These are phyloP conservation scores for Letharia columbiana DNA, from an alignment of 495 filamentous ascomycete species.

Conservation along the genomic window DNA sequence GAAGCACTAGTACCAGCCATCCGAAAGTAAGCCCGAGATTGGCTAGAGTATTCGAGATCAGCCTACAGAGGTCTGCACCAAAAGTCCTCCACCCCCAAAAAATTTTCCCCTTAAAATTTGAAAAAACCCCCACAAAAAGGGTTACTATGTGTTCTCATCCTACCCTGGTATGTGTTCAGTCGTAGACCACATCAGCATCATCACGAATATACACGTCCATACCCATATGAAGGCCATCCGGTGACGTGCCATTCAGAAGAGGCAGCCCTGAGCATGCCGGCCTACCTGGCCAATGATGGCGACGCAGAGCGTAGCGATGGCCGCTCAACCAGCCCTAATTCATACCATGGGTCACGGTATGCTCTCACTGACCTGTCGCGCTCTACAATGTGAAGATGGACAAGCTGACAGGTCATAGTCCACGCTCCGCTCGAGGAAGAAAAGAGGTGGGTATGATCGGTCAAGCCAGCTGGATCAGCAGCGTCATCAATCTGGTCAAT, in stretches of 20 bases:
- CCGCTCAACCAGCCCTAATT: constrained; percentile 33
- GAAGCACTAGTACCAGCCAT: too few species aligned
- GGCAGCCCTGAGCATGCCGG: constrained; percentile 13
- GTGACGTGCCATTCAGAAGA: background rate
- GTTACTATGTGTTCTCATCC: too few species aligned
- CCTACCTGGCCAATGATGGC: constrained; percentile 33
- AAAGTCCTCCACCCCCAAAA: too few species aligned
- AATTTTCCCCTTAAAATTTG: too few species aligned
- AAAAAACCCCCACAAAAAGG: too few species aligned
- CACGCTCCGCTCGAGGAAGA: constrained; percentile 38
- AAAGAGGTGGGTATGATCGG: constrained; percentile 48
- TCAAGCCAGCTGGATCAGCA: constrained; percentile 80
- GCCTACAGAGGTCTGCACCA: too few species aligned
- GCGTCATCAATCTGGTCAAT: constrained; percentile 90
- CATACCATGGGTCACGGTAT: constrained; percentile 32
- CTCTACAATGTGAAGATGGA: background rate
- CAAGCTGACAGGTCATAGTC: constrained; percentile 30
- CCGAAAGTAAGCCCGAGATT: background rate
- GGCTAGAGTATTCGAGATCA: background rate
- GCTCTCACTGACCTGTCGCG: background rate
- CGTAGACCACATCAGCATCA: background rate
- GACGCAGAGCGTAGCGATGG: constrained; percentile 28
- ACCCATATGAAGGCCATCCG: background rate
- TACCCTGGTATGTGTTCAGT: background rate
- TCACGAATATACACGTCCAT: background rate